phyloP scores from a whole-genome alignment of 2,329 filamentous ascomycete species.

The Tricladium varicosporioides region DNA sequence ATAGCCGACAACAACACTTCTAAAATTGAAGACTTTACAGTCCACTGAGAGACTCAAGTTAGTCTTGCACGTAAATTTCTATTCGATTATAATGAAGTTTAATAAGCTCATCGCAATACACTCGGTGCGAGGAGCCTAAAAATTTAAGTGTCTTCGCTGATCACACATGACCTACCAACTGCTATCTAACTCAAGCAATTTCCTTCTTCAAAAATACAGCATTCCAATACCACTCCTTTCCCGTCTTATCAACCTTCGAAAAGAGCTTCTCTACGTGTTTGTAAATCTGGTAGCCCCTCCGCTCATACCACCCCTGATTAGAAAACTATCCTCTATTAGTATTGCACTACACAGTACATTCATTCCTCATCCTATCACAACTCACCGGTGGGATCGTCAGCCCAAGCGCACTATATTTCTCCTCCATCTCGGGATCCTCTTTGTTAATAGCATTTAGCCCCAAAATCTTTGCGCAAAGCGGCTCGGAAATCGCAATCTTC shows the following conservation, averaged over 20 bases:
- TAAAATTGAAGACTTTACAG: too few relatives aligned
- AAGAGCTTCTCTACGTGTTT: constrained; percentile 13
- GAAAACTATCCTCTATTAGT: constrained; percentile 17
- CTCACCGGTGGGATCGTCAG: constrained; percentile 15
- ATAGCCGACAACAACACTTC: too few relatives aligned
- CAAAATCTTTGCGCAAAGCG: constrained; percentile 23
- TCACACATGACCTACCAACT: too few relatives aligned
- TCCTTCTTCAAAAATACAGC: constrained; percentile 25
- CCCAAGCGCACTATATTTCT: constrained; percentile 16
- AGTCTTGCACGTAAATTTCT: too few relatives aligned
- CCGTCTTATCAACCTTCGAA: constrained; percentile 16
- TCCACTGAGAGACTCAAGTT: too few relatives aligned
- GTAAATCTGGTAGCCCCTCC: constrained; percentile 26
- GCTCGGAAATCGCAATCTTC: constrained; percentile 19
- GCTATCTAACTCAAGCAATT: constrained; percentile 1
- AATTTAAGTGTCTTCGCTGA: too few relatives aligned
- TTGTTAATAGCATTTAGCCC: constrained; percentile 21
- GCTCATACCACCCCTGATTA: constrained; percentile 29
- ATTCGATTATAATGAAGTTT: too few relatives aligned
- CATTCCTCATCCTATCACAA: too few relatives aligned
- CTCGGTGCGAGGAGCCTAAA: too few relatives aligned
- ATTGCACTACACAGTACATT: too few relatives aligned
- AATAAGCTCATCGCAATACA: too few relatives aligned
- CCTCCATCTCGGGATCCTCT: constrained; percentile 10
- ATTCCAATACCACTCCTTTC: constrained; percentile 19